Evolutionary conservation across 352 stramenopile genomes (phyloP).

Genomic region (Globisporangium cederbergense): DNA sequence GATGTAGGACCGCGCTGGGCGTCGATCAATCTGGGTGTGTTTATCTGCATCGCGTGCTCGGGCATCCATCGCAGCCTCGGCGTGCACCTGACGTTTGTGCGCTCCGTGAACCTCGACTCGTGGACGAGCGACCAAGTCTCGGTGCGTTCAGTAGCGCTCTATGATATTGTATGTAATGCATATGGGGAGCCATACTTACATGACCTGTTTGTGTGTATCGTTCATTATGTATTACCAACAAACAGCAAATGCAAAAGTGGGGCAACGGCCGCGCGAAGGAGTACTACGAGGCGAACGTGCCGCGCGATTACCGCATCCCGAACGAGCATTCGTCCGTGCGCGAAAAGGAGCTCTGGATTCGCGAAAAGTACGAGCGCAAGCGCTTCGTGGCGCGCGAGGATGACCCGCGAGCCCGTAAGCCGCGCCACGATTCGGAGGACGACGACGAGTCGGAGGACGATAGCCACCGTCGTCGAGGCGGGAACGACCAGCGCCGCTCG

Average conservation of each 20-base stretch:
- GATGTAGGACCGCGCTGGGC: constrained; percentile 83
- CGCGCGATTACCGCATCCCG: constrained; percentile 68
- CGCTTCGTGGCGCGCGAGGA: constrained; percentile 64
- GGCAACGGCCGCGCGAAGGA: constrained; percentile 88
- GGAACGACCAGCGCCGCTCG: constrained; percentile 14
- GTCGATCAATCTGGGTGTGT: constrained; percentile 92
- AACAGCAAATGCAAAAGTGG: constrained; percentile 89
- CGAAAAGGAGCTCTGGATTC: constrained; percentile 91
- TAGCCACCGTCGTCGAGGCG: constrained; percentile 12
- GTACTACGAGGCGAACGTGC: constrained; percentile 87
- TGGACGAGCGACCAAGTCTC: constrained; percentile 89
- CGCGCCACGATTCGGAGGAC: constrained; percentile 36
- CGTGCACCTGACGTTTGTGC: constrained; percentile 92
- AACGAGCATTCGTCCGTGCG: constrained; percentile 77
- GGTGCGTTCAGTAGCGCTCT: constrained; percentile 22
- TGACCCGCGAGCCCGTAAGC: constrained; percentile 29
- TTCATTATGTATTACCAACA: background rate
- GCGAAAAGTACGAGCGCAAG: constrained; percentile 89
- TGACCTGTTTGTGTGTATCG: background rate
- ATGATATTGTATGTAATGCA: background rate
- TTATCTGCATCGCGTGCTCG: constrained; percentile 94
- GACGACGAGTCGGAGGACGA: constrained; percentile 28
- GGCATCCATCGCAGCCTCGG: constrained; percentile 92
- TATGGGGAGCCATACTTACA: background rate
- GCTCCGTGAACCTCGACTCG: constrained; percentile 92